Evolutionary conservation across 257 asterid species (phyloP), one percentile per base, ranked within the genome.

Genomic region (Solanum etuberosum): DNA sequence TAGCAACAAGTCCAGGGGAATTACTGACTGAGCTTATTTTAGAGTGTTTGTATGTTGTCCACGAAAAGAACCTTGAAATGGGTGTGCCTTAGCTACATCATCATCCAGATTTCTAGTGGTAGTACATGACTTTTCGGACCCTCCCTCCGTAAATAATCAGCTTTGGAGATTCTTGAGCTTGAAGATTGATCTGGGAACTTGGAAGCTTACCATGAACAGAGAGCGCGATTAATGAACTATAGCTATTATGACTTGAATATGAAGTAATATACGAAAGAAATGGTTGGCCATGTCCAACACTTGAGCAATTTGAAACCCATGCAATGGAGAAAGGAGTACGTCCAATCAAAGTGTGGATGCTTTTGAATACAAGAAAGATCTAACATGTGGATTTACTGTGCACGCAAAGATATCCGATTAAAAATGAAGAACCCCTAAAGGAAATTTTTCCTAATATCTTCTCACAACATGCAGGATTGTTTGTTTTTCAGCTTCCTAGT

Each of bases 21-120:
- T 63, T 85, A 90, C 40, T 37, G 35, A 61, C 18, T 4, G 85
- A 74, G 88, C 89, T 85, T n/a, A 89, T 76, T 2, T 83, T 87
- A 46, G 78, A 86, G 88, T 5, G 87, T 89, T 57, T 63, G 51
- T 12, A 12, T 43, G 51, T 43, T 11, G 51, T 43, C 16, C 1
- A 0, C 12, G 16, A 43, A 43, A 43, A 43, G 51, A 43, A 43
- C 51, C 51, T 43, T 43, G 51, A 43, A 43, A 43, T 43, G 51
- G 51, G 51, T 43, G 51, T 43, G 51, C 51, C 51, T 43, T 43
- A 13, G 18, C 18, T 46, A 46, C 18, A 46, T 46, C 18, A 46
- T 46, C 18, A 46, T 46, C 54, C 54, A 43, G 16, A 43, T 40
- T 40, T 40, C 46, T 40, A 40, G 46, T 40, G 46, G 46, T 40